Evolutionary conservation across 129 eudicot species (phyloP), one percentile per base, ranked within the genome.

Genomic region (Flaveria ramosissima): DNA sequence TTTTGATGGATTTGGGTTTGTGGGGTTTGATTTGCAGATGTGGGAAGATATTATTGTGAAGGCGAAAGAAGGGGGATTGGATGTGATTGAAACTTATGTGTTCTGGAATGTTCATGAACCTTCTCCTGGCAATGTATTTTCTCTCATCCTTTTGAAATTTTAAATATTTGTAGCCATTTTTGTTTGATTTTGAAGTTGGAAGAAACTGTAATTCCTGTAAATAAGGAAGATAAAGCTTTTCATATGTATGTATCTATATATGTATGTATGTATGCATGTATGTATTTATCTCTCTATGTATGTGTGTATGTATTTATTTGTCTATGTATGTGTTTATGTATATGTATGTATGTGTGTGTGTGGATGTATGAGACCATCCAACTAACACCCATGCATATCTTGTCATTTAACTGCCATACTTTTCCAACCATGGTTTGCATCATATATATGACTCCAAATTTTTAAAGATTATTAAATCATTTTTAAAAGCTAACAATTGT

Each of bases 101-200:
- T 94, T 94, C 69, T 94, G 98, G 98, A 94, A 94, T 80, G 97
- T 82, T 73, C 98, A 94, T 68, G 98, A 94, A 84, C 97, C 98
- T 50, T 72, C 92, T 52, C 98, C 92, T 71, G 96, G 96, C 84
- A 88, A 81, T 83, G 98, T 94, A 89, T 73, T 24, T 75, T 47
- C 46, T 21, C 69, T 76, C 3, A 17, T 75, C 23, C 45, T 61
- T 83, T 76, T 51, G 6, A 23, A 48, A 17, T 48, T 64, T 11
- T 20, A 68, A 76, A 13, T 16, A 6, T n/a, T 69, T n/a, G 3
- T 42, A 56, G 45, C 43, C 41, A 7, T 14, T 36, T 67, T 68
- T 45, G 41, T 4, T 47, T 61, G 26, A 10, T 43, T 4, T 20
- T 16, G 50, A 59, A 14, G 26, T 76, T 20, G 39, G 20, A 75